phyloP scores from a whole-genome alignment of 352 stramenopile genomes.

The Phytophthora pseudosyringae region DNA sequence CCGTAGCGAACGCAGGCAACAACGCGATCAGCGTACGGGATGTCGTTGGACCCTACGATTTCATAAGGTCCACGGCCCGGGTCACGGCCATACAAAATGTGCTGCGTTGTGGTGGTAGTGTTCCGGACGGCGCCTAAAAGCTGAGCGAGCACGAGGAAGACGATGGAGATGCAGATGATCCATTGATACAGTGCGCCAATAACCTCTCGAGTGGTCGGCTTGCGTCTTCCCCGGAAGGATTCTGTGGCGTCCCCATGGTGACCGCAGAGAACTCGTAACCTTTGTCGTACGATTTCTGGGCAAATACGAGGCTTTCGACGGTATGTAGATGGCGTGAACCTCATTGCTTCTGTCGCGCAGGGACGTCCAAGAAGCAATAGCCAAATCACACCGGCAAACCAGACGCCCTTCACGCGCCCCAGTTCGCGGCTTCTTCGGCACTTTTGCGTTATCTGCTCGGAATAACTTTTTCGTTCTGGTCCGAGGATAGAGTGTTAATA shows the following conservation, averaged over 20 bases:
- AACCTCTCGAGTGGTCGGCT: slow-evolving; percentile 2
- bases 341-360: neutral
- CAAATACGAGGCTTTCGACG: slow-evolving; percentile 2
- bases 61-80: slow-evolving; percentile 10
- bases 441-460: too few relatives aligned
- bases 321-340: neutral
- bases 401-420: too few relatives aligned
- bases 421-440: too few relatives aligned
- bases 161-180: slow-evolving; percentile 38
- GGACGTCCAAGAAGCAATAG: neutral
- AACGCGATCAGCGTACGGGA: slow-evolving; percentile 49
- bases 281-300: neutral
- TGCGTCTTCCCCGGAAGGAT: neutral
- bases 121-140: slow-evolving; percentile 39
- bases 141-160: slow-evolving; percentile 35
- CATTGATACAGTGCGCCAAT: slow-evolving; percentile 35
- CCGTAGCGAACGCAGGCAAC: slow-evolving; percentile 43
- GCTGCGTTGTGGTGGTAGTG: neutral
- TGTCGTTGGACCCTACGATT: slow-evolving; percentile 48
- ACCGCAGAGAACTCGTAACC: neutral
- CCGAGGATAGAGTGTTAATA: too few relatives aligned
- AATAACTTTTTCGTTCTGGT: too few relatives aligned
- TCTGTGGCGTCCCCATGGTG: neutral
- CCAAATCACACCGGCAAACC: too few relatives aligned
- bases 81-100: slow-evolving; percentile 18